phyloP scores from a whole-genome alignment of 176 grass and related monocot genomes.

The Oryza brachyantha region DNA sequence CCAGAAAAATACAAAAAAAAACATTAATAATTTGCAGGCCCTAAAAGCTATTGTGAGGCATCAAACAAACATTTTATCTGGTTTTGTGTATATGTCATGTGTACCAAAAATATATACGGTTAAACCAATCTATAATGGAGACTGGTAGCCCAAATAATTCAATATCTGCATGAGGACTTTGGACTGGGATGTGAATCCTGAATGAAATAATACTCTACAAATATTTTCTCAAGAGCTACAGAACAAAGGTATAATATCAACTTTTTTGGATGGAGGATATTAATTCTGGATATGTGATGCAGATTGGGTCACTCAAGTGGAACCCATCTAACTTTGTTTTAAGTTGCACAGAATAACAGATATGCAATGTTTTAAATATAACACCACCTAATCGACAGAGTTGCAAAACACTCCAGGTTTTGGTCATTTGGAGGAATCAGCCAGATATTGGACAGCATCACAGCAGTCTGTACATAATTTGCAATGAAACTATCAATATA shows the following conservation, averaged over 20 bases:
- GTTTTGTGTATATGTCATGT: neutral
- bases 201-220: slow-evolving; percentile 8
- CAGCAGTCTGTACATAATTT: neutral
- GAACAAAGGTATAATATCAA: neutral
- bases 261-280: slow-evolving; percentile 4
- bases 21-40: neutral
- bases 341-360: too few species aligned
- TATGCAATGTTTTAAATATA: neutral
- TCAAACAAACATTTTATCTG: neutral
- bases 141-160: neutral
- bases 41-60: slow-evolving; percentile 15
- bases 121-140: neutral
- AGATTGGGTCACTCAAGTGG: neutral
- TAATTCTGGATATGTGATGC: neutral
- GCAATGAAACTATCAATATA: neutral
- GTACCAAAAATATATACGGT: neutral
- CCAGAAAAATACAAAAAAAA: slow-evolving; percentile 1
- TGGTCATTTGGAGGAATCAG: neutral
- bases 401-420: neutral
- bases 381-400: neutral
- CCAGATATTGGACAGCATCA: neutral
- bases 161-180: neutral
- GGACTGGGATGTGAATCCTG: neutral
- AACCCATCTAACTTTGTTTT: neutral
- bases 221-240: neutral